Evolutionary conservation across 2,329 filamentous ascomycete genomes (phyloP), one percentile per base, ranked within the genome.

Genomic region (Hymenoscyphus scutula): DNA sequence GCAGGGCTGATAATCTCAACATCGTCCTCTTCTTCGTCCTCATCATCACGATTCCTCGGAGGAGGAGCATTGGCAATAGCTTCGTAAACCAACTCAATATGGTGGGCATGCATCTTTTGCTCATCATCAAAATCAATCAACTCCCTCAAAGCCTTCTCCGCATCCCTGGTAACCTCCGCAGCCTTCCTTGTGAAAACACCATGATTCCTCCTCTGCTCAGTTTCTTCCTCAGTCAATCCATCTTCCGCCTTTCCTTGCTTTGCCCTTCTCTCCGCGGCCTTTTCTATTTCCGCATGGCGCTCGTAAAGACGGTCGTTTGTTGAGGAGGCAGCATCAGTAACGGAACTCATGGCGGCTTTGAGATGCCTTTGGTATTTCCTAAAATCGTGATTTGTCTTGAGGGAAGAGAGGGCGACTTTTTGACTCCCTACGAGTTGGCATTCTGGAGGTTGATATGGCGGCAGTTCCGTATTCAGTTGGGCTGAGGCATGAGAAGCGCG

Each of bases 81-180:
- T 32, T 63, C 56, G 70, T 59, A 77, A 73, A 62, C 76, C 74
- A 63, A 71, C 63, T 45, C 67, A 71, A 73, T 67, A 65, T 68
- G 70, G 0, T 53, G 38, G 17, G 69, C 64, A 25, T 71, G 65
- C 64, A 71, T 70, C 15, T 62, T 73, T 15, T 84, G 72, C 63
- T 77, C 79, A 8, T 79, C 75, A 62, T 81, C 77, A 8, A 78
- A 78, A 73, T 90, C 87, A 63, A 89, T 82, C 56, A 85, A 73
- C 13, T 79, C 76, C 17, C 86, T 79, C 70, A 89, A 80, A 54
- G 77, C 78, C 70, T 81, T 77, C 67, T 90, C 87, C 70, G 89
- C 78, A 58, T 79, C 77, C 30, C 74, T 72, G 1, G 84, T 88
- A 67, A 84, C 75, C 3, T 74, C 72, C 17, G 80, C 76, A 1